Percentiles rank a stretch among this genome's conserved stretches.
Evolutionary conservation across 176 grass and related monocot genomes (phyloP).

Genomic region (Oryza meyeriana): DNA sequence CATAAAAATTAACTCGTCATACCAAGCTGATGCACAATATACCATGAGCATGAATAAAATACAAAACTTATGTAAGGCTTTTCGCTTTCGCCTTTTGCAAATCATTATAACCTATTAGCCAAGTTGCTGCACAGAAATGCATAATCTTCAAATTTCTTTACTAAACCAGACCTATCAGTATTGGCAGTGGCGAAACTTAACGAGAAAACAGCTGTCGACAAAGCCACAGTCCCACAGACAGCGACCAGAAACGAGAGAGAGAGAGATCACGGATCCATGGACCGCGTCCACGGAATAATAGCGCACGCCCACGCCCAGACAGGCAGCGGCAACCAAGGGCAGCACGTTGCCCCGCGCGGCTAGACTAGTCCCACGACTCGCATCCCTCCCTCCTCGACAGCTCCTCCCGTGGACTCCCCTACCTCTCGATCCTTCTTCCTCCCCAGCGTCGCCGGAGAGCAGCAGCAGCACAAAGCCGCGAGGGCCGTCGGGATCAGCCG

Average conservation of each 20-base stretch:
- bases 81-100: no score
- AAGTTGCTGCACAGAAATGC: not conserved
- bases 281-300: slow-evolving; percentile 37
- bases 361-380: slow-evolving; percentile 42
- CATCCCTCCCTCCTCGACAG: slow-evolving; percentile 23
- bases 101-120: not conserved
- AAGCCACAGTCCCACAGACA: not conserved
- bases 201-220: not conserved
- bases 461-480: slow-evolving; percentile 16
- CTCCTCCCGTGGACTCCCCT: slow-evolving; percentile 52
- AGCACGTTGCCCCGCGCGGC: slow-evolving; percentile 39
- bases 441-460: slow-evolving; percentile 26
- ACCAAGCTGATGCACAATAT: no score
- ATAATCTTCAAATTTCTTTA: not conserved
- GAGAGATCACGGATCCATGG: slow-evolving; percentile 28
- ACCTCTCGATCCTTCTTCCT: not conserved
- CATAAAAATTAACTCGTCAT: no score
- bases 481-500: slow-evolving; percentile 36
- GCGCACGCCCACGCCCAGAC: slow-evolving; percentile 8
- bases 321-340: slow-evolving; percentile 45
- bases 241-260: not conserved
- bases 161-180: not conserved
- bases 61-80: no score
- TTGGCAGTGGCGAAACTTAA: no score
- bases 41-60: no score